Conservation (phyloP, 352 stramenopile genomes). For the Pythium vanterpoolii region DNA sequence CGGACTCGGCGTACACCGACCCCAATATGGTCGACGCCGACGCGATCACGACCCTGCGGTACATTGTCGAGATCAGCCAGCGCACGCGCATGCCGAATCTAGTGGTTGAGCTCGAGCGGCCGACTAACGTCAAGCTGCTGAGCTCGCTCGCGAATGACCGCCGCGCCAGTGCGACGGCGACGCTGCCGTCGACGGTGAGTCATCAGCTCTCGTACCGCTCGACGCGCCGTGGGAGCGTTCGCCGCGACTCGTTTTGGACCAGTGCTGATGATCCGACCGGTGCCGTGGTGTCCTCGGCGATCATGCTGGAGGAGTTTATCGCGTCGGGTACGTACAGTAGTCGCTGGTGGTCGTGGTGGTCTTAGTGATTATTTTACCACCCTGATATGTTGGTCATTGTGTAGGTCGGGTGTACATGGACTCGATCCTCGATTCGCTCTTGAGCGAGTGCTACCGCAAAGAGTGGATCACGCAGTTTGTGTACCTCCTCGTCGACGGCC, state of each 20-base stretch:
- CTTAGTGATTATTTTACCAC: neutral
- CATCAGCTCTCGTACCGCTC: conserved; percentile 46
- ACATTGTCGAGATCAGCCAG: conserved; percentile 80
- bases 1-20: conserved; percentile 52
- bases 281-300: conserved; percentile 29
- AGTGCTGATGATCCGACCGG: conserved; percentile 34
- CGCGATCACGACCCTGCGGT: conserved; percentile 76
- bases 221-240: conserved; percentile 30
- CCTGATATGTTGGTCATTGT: neutral
- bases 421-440: conserved; percentile 62
- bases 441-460: conserved; percentile 80
- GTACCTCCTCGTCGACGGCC: conserved; percentile 60
- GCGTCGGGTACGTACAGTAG: conserved; percentile 35
- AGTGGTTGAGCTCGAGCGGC: conserved; percentile 66
- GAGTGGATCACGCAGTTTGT: conserved; percentile 71
- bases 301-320: conserved; percentile 72
- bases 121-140: conserved; percentile 77
- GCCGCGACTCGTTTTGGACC: conserved; percentile 43
- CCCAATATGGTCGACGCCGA: conserved; percentile 82
- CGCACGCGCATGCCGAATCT: conserved; percentile 63
- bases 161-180: conserved; percentile 33
- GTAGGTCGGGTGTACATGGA: conserved; percentile 70
- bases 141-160: conserved; percentile 65
- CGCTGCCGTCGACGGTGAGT: conserved; percentile 33
- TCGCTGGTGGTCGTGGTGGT: neutral